Evolutionary conservation across 371 early-diverging fungal genomes (phyloP), one percentile per base, ranked within the genome.

Genomic region (Circinella minor): DNA sequence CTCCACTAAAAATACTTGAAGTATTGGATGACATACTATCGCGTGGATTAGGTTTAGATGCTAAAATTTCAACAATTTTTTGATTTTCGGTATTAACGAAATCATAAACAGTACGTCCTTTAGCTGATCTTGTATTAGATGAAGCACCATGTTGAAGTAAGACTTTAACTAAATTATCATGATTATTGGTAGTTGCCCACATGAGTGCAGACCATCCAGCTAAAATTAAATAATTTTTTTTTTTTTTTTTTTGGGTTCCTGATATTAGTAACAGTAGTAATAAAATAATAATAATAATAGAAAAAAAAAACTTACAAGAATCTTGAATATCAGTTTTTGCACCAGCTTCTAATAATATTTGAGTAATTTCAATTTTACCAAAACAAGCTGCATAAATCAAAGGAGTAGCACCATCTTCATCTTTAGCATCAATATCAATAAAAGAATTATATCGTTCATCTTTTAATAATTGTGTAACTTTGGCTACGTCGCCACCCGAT

Each of bases 171-270:
- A 92, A 76, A n/a, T 77, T 79, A 61, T 90, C 88, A 81, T 94
- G 91, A 68, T 91, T 90, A 79, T 94, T 96, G 64, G 92, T 91
- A 61, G 91, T 92, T 3, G 97, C 96, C 97, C 97, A 97, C 85
- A 96, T 90, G 43, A 96, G 86, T 17, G 96, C 91, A 13, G 96
- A 92, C 97, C 97, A 97, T 27, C 97, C 97, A 72, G 87, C 93
- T 89, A 74, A 57, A 10, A 57, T 51, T 8, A 43, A 9, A 43
- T 51, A 17, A 4, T 13, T 51, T 5, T 51, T 5, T 51, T 51
- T 51, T 51, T 51, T 13, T 51, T 5, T 51, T 5, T 51, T 51
- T 51, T 51, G 0, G 27, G 27, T 2, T 27, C 27, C 51, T 51
- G 17, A 17, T 51, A 51, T 51, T 43, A 43, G 43, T 3, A 43